phyloP scores from a whole-genome alignment of 2,329 filamentous ascomycete genomes.

The Westerdykella ornata region DNA sequence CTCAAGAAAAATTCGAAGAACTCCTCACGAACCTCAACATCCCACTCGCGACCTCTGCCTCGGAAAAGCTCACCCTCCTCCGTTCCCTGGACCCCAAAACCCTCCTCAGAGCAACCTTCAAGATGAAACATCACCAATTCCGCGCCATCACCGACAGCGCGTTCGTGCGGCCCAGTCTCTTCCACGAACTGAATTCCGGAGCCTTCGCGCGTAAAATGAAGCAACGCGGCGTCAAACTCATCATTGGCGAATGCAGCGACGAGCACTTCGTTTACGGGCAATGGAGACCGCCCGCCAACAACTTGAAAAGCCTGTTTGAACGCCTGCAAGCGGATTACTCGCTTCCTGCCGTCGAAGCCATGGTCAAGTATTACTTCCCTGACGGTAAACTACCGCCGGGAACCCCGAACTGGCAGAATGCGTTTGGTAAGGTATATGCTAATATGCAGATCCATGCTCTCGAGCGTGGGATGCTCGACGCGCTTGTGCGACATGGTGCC shows the following conservation, averaged over 20 bases:
- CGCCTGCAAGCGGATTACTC: constrained; percentile 51
- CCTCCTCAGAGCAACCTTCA: constrained; percentile 40
- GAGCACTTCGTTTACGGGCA: constrained; percentile 49
- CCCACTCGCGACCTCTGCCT: constrained; percentile 31
- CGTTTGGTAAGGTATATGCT: constrained; percentile 51
- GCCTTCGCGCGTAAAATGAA: constrained; percentile 43
- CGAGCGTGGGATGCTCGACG: constrained; percentile 46
- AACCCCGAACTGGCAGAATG: constrained; percentile 45
- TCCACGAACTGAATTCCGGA: constrained; percentile 45
- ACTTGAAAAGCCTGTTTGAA: constrained; percentile 39
- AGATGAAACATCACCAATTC: constrained; percentile 49
- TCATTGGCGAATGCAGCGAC: constrained; percentile 51
- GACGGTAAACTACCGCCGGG: constrained; percentile 33
- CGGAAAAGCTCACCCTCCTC: constrained; percentile 44
- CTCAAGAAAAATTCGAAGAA: constrained; percentile 49
- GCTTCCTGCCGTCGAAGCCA: constrained; percentile 35
- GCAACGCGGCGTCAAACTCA: constrained; percentile 42
- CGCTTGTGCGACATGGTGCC: constrained; percentile 40
- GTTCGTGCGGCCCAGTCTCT: constrained; percentile 44
- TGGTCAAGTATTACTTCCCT: constrained; percentile 44
- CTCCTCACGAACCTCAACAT: constrained; percentile 44
- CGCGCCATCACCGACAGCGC: constrained; percentile 46
- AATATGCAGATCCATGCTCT: constrained; percentile 51
- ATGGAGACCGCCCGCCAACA: constrained; percentile 44
- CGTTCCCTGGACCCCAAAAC: constrained; percentile 35